Evolutionary conservation across 1,284 basidiomycete species (phyloP).

Genomic region (Tilletiaria anomala): DNA sequence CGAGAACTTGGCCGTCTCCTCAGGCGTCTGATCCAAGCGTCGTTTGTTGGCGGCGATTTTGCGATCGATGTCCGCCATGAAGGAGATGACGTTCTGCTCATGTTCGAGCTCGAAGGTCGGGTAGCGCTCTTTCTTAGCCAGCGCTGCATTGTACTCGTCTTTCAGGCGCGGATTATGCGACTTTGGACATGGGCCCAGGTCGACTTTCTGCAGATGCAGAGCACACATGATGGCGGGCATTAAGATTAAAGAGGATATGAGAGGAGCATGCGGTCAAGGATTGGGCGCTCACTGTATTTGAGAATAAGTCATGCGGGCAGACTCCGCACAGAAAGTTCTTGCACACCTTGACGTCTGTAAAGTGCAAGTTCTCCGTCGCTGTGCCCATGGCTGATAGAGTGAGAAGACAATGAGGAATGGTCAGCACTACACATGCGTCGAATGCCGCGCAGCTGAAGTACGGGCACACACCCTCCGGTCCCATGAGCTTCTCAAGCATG

Average conservation of each 20-base stretch:
- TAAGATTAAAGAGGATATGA: background rate
- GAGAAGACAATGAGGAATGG: background rate
- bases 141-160: slow-evolving; percentile 70
- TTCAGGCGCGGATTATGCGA: slow-evolving; percentile 89
- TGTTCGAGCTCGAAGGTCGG: slow-evolving; percentile 46
- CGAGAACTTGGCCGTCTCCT: slow-evolving; percentile 97
- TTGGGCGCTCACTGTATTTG: slow-evolving; percentile 68
- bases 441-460: background rate
- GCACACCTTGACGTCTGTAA: slow-evolving; percentile 98
- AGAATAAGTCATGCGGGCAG: slow-evolving; percentile 92
- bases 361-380: slow-evolving; percentile 53
- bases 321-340: slow-evolving; percentile 94
- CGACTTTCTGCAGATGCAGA: slow-evolving; percentile 77
- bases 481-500: slow-evolving; percentile 56
- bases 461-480: slow-evolving; percentile 14
- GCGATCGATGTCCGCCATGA: slow-evolving; percentile 95
- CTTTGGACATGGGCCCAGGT: slow-evolving; percentile 91
- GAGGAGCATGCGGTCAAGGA: background rate
- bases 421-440: background rate
- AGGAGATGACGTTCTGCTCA: slow-evolving; percentile 82
- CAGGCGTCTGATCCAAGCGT: slow-evolving; percentile 93
- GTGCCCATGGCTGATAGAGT: slow-evolving; percentile 27
- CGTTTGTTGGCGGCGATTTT: slow-evolving; percentile 85
- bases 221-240: background rate
- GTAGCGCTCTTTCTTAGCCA: slow-evolving; percentile 48